A percentile compares a stretch with the other conserved stretches of the same genome.
These are phyloP conservation scores for Apiospora saccharicola DNA, from an alignment of 2,329 filamentous ascomycete genomes.

Conservation along the genomic window DNA sequence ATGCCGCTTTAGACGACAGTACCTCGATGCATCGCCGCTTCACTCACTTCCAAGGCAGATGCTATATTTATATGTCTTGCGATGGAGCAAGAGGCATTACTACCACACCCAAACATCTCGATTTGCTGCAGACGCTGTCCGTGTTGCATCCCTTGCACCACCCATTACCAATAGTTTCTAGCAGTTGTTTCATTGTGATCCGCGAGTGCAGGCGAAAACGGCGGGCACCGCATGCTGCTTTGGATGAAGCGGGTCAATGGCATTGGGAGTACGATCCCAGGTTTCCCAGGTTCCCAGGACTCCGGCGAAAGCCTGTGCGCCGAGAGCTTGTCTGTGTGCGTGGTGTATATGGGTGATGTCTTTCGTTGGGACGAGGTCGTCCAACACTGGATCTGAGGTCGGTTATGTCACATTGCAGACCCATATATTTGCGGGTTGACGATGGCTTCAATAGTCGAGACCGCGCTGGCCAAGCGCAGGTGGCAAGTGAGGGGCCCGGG, in stretches of 20 bases:
- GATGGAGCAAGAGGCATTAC: conserved; percentile 5
- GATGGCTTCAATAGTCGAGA: conserved; percentile 21
- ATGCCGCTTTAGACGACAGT: conserved; percentile 5
- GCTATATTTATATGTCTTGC: conserved; percentile 7
- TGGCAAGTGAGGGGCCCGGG: conserved; percentile 12
- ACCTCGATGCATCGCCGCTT: conserved; percentile 2
- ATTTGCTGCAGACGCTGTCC: not conserved
- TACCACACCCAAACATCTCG: conserved; percentile 5
- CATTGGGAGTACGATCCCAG: not conserved
- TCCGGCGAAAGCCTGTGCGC: not conserved
- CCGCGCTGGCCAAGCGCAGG: conserved; percentile 15
- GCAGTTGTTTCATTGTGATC: not conserved
- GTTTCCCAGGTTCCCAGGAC: not conserved
- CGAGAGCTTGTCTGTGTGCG: not conserved
- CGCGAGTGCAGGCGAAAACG: not conserved
- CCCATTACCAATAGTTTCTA: not conserved
- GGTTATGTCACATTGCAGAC: conserved; percentile 9
- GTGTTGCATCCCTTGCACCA: not conserved
- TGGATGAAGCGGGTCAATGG: not conserved
- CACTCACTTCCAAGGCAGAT: conserved; percentile 1
- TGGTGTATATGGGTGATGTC: not conserved
- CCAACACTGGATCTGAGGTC: conserved; percentile 13
- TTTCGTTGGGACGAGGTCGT: not conserved
- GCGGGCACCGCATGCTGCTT: conserved; percentile 9
- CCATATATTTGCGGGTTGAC: conserved; percentile 19